A percentile compares a stretch with the other conserved stretches of the same genome.
phyloP scores from a whole-genome alignment of 1,139 yeast species.

The Hansenula anomala region DNA sequence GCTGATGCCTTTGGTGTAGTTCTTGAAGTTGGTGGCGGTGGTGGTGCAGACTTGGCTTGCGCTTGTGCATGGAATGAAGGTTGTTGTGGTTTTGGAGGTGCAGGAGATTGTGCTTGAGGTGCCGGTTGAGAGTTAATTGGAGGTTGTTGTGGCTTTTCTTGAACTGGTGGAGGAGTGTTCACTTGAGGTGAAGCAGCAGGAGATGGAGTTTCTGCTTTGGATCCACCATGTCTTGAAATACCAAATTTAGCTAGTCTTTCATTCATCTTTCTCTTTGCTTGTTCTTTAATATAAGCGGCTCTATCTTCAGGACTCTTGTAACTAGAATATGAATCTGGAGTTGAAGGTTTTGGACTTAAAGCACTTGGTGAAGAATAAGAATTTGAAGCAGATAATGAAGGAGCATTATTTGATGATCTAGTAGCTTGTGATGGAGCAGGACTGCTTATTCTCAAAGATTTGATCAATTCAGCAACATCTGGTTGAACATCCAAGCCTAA shows the following conservation, averaged over 20 bases:
- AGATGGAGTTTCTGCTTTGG: conserved; percentile 22
- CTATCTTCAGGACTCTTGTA: conserved; percentile 52
- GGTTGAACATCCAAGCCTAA: conserved; percentile 32
- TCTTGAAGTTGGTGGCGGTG: conserved; percentile 18
- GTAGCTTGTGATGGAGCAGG: conserved; percentile 1
- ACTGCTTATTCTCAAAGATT: conserved; percentile 41
- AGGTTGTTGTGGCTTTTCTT: conserved; percentile 16
- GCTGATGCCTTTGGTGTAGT: conserved; percentile 1
- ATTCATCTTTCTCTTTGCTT: conserved; percentile 88
- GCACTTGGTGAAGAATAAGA: conserved; percentile 5
- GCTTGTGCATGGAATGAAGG: conserved; percentile 3
- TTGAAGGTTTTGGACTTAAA: conserved; percentile 18
- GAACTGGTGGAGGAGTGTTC: conserved; percentile 10
- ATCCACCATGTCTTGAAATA: conserved; percentile 31
- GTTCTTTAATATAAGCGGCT: conserved; percentile 82
- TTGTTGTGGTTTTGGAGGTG: conserved; percentile 3
- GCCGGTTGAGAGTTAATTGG: conserved; percentile 4
- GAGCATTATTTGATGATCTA: not conserved
- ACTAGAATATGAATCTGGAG: conserved; percentile 17
- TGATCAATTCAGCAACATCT: conserved; percentile 45
- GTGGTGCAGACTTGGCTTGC: conserved; percentile 15
- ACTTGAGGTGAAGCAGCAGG: conserved; percentile 15
- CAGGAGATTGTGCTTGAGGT: not conserved
- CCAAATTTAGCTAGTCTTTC: conserved; percentile 88
- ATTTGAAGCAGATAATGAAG: not conserved